Conservation (phyloP, 1,284 basidiomycete species). For the Exobasidium cylindrosporum region DNA sequence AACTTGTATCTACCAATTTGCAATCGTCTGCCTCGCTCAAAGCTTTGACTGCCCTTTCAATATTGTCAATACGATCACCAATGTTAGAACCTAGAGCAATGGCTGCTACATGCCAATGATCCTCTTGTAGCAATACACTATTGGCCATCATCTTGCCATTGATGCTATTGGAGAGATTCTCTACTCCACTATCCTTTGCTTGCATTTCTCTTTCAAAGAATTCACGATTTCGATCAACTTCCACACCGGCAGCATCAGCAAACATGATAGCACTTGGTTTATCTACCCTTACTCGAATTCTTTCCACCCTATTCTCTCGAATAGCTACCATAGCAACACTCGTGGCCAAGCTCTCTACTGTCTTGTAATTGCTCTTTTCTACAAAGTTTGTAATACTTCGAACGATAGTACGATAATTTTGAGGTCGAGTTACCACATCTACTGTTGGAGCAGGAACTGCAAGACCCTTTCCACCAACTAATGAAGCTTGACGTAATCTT, state of each 20-base stretch:
- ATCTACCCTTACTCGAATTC: slow-evolving; percentile 62
- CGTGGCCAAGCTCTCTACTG: slow-evolving; percentile 72
- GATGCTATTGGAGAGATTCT: not conserved
- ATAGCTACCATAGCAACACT: slow-evolving; percentile 63
- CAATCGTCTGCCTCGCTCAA: slow-evolving; percentile 40
- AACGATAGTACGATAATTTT: slow-evolving; percentile 30
- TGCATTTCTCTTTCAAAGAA: slow-evolving; percentile 29
- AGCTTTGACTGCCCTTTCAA: slow-evolving; percentile 70
- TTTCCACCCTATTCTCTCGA: slow-evolving; percentile 33
- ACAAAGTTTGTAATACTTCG: slow-evolving; percentile 56
- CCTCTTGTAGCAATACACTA: not conserved
- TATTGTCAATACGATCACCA: slow-evolving; percentile 80
- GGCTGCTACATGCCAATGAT: slow-evolving; percentile 59
- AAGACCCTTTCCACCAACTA: not conserved
- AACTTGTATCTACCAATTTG: slow-evolving; percentile 71
- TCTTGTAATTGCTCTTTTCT: slow-evolving; percentile 63
- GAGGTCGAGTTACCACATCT: slow-evolving; percentile 39
- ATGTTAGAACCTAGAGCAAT: slow-evolving; percentile 87
- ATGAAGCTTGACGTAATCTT: slow-evolving; percentile 1
- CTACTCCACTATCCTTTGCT: not conserved
- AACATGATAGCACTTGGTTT: slow-evolving; percentile 76
- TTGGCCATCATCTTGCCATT: not conserved
- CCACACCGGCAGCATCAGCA: slow-evolving; percentile 66
- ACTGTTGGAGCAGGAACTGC: slow-evolving; percentile 6
- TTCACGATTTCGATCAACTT: slow-evolving; percentile 62